Conservation (phyloP, 345 rosid genomes). For the Orychophragmus violaceus region DNA sequence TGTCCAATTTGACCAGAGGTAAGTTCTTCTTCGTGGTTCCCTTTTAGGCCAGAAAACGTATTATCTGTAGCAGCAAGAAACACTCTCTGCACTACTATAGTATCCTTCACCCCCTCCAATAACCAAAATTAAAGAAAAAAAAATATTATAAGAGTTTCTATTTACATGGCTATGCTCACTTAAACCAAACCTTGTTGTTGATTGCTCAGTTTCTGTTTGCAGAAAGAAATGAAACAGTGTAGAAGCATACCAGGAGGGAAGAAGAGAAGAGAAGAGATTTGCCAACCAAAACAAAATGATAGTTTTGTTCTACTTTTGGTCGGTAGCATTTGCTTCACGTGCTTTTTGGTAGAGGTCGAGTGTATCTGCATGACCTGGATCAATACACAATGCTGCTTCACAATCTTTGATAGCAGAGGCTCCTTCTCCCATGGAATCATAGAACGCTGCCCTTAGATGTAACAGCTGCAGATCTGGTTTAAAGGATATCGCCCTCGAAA, state of each 20-base stretch:
- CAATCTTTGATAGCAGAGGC: conserved; percentile 61
- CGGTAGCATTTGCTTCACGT: conserved; percentile 35
- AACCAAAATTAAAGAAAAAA: conserved; percentile 25
- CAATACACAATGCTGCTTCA: conserved; percentile 94
- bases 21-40: conserved; percentile 24
- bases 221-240: conserved; percentile 29
- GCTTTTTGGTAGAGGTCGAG: conserved; percentile 57
- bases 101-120: conserved; percentile 21
- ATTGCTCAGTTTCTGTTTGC: conserved; percentile 19
- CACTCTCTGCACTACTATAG: conserved; percentile 32
- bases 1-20: conserved; percentile 34
- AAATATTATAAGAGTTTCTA: conserved; percentile 32
- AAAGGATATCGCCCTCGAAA: conserved; percentile 67
- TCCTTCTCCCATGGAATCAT: conserved; percentile 69
- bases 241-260: conserved; percentile 33
- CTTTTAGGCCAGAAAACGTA: conserved; percentile 15
- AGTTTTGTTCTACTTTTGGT: conserved; percentile 21
- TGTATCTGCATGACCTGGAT: conserved; percentile 58
- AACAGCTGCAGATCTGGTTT: conserved; percentile 92
- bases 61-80: conserved; percentile 29
- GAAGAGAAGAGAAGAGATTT: conserved; percentile 12
- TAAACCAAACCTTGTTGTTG: conserved; percentile 3
- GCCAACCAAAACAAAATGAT: conserved; percentile 15
- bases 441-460: conserved; percentile 90
- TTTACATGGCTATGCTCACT: conserved; percentile 32